Conservation (phyloP, 2,329 filamentous ascomycete genomes). For the Botrytis byssoidea region DNA sequence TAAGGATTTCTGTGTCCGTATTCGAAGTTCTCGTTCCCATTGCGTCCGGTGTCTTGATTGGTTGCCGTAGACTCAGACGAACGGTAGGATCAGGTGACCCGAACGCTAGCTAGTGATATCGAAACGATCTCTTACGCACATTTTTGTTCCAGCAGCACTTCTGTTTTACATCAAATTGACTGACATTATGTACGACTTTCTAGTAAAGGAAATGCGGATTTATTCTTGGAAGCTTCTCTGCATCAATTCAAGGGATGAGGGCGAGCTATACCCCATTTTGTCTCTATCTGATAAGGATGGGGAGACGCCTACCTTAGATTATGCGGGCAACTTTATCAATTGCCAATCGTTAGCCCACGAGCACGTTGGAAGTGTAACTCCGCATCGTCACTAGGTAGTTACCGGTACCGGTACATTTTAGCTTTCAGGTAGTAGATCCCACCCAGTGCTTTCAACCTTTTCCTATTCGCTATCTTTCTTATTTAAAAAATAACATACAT, state of each 20-base stretch:
- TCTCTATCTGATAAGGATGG: neutral
- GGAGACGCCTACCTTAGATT: neutral
- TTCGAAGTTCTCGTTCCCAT: neutral
- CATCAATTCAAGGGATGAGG: too few species aligned
- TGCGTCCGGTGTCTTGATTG: neutral
- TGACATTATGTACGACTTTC: neutral
- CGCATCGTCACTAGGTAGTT: neutral
- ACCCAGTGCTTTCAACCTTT: neutral
- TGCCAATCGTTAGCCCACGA: constrained; percentile 13
- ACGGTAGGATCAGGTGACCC: neutral
- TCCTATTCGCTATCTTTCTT: neutral
- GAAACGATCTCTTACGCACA: too few species aligned
- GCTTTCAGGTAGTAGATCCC: neutral
- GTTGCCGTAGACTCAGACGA: neutral
- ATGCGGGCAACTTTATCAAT: neutral
- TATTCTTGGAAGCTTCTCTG: neutral
- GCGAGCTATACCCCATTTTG: neutral
- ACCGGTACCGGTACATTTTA: neutral
- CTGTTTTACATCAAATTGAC: neutral
- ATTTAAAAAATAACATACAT: neutral
- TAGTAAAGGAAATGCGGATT: neutral
- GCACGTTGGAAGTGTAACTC: neutral
- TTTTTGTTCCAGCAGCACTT: neutral
- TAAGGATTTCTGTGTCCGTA: neutral
- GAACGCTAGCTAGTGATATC: neutral